A percentile compares a stretch with the other conserved stretches of the same genome.
Conservation (phyloP, 495 filamentous ascomycete genomes). For the Xylaria flabelliformis region DNA sequence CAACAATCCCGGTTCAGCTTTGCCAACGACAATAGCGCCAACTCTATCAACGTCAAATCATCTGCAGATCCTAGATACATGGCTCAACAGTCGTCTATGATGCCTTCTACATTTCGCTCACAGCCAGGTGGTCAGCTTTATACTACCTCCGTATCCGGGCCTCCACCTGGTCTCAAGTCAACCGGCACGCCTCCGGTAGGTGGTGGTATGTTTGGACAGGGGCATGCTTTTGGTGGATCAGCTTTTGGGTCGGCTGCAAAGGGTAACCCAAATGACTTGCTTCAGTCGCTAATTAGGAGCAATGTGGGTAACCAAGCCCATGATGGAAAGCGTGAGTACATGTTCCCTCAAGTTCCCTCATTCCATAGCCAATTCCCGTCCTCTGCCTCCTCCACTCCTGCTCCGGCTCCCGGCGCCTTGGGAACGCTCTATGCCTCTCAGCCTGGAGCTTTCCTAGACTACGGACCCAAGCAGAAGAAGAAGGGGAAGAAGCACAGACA, state of each 20-base stretch:
- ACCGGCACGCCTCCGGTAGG: conserved; percentile 80
- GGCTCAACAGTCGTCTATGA: conserved; percentile 87
- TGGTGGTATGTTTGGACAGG: conserved; percentile 73
- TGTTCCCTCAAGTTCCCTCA: conserved; percentile 49
- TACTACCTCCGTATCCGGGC: conserved; percentile 77
- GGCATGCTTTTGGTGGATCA: conserved; percentile 65
- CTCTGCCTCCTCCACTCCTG: conserved; percentile 81
- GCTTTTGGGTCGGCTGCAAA: conserved; percentile 63
- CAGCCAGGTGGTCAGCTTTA: conserved; percentile 69
- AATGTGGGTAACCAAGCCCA: conserved; percentile 66
- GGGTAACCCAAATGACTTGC: conserved; percentile 65
- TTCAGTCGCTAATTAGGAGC: conserved; percentile 74
- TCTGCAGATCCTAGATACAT: conserved; percentile 82
- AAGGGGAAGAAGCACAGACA: conserved; percentile 99
- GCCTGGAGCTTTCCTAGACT: conserved; percentile 81
- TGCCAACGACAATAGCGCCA: conserved; percentile 68
- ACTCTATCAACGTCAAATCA: conserved; percentile 76
- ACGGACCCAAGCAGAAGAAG: conserved; percentile 96
- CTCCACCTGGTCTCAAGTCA: conserved; percentile 93
- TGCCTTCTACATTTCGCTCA: conserved; percentile 72
- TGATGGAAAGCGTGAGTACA: conserved; percentile 97
- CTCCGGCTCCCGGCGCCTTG: conserved; percentile 85
- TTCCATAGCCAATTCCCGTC: conserved; percentile 80
- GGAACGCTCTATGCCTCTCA: conserved; percentile 89
- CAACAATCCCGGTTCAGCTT: conserved; percentile 91